Conservation (phyloP, 495 filamentous ascomycete species). For the Tuber aestivum region DNA sequence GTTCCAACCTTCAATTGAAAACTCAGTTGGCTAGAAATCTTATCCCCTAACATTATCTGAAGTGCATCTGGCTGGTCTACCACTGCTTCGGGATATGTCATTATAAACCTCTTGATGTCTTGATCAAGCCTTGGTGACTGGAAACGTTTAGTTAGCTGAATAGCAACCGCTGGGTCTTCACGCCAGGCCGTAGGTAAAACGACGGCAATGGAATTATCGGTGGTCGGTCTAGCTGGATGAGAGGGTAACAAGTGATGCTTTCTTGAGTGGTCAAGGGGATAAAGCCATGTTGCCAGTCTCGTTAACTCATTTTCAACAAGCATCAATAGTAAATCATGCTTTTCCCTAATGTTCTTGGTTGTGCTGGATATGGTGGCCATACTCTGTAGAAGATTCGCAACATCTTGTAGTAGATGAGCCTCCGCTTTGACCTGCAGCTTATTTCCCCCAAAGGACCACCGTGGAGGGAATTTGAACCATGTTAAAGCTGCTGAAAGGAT, state of each 20-base stretch:
- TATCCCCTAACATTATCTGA: conserved; percentile 68
- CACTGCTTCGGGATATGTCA: conserved; percentile 76
- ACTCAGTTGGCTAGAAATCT: conserved; percentile 69
- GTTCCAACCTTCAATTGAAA: conserved; percentile 64
- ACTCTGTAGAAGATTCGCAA: conserved; percentile 56
- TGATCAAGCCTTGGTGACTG: conserved; percentile 62
- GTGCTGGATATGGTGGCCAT: conserved; percentile 54
- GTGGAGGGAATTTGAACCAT: conserved; percentile 79
- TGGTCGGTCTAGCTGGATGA: conserved; percentile 37
- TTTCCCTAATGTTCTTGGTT: conserved; percentile 60
- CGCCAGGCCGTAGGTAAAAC: conserved; percentile 77
- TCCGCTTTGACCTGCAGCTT: conserved; percentile 89
- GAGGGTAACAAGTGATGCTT: conserved; percentile 47
- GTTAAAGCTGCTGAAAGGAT: conserved; percentile 75
- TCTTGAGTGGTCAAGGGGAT: conserved; percentile 65
- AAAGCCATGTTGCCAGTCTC: conserved; percentile 82
- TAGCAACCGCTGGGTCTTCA: conserved; percentile 72
- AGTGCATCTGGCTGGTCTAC: conserved; percentile 72
- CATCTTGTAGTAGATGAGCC: conserved; percentile 71
- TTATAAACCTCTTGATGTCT: conserved; percentile 69
- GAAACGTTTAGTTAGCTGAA: conserved; percentile 75
- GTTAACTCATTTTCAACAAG: conserved; percentile 80
- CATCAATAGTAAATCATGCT: conserved; percentile 70
- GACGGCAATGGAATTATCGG: conserved; percentile 47
- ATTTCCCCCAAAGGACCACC: conserved; percentile 95